Conservation (phyloP, 257 asterid genomes). For the Parsonsia alboflavescens region DNA sequence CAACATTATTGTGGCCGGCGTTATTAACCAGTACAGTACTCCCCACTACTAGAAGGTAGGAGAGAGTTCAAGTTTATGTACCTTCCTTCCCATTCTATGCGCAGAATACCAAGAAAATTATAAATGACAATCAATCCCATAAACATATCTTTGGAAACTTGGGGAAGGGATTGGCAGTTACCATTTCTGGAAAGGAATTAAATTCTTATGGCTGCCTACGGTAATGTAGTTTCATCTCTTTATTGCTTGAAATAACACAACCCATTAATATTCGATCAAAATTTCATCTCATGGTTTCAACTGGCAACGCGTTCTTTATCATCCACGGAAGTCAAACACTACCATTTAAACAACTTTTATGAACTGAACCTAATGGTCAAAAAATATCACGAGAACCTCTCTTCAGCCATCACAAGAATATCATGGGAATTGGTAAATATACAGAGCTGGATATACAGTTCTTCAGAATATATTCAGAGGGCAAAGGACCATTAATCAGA, state of each 20-base stretch:
- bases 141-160: background rate
- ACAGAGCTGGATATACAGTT: background rate
- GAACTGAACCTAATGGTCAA: background rate
- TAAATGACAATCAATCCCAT: background rate
- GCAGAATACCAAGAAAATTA: background rate
- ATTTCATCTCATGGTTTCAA: background rate
- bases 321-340: background rate
- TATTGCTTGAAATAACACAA: background rate
- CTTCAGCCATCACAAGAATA: background rate
- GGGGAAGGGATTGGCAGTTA: background rate
- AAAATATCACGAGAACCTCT: background rate
- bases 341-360: background rate
- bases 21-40: background rate
- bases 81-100: background rate
- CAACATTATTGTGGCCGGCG: background rate
- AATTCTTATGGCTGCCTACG: background rate
- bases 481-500: background rate
- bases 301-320: background rate
- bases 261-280: background rate
- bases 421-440: background rate
- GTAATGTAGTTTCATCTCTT: background rate
- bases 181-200: background rate
- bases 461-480: background rate
- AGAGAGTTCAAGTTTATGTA: background rate
- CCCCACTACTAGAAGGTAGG: background rate